Percentiles rank a stretch among this genome's conserved stretches.
Conservation (phyloP, 1,139 yeast species). For the Yamadazyma aaseri region DNA sequence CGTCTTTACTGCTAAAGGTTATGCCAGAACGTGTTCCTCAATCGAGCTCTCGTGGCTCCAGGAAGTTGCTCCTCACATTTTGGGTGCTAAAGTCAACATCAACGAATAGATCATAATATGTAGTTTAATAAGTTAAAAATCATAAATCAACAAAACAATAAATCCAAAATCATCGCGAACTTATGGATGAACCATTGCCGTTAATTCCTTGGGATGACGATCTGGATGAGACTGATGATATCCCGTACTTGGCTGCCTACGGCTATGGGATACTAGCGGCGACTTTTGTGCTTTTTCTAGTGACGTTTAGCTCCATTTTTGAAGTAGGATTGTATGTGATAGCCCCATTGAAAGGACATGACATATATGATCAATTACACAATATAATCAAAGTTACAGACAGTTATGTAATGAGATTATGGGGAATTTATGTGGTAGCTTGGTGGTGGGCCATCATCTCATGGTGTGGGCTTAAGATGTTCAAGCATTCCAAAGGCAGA, state of each 20-base stretch:
- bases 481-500: conserved; percentile 69
- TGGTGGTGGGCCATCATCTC: conserved; percentile 80
- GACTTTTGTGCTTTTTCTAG: conserved; percentile 42
- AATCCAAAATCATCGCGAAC: neutral
- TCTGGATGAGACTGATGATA: neutral
- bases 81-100: conserved; percentile 40
- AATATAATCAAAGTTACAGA: conserved; percentile 27
- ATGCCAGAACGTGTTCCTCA: conserved; percentile 86
- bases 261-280: conserved; percentile 38
- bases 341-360: conserved; percentile 22
- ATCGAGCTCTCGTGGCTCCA: conserved; percentile 84
- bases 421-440: conserved; percentile 56
- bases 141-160: neutral
- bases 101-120: too few relatives aligned
- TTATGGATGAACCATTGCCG: conserved; percentile 15
- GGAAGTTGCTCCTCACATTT: conserved; percentile 72
- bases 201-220: conserved; percentile 17
- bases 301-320: conserved; percentile 44
- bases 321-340: conserved; percentile 46
- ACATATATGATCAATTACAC: conserved; percentile 16
- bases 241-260: conserved; percentile 14
- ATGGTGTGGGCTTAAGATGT: conserved; percentile 77
- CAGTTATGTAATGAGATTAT: conserved; percentile 49
- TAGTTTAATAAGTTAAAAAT: too few relatives aligned
- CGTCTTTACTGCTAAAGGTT: conserved; percentile 89